These are phyloP conservation scores for Talaromyces liani DNA, from an alignment of 495 filamentous ascomycete genomes.

Conservation along the genomic window DNA sequence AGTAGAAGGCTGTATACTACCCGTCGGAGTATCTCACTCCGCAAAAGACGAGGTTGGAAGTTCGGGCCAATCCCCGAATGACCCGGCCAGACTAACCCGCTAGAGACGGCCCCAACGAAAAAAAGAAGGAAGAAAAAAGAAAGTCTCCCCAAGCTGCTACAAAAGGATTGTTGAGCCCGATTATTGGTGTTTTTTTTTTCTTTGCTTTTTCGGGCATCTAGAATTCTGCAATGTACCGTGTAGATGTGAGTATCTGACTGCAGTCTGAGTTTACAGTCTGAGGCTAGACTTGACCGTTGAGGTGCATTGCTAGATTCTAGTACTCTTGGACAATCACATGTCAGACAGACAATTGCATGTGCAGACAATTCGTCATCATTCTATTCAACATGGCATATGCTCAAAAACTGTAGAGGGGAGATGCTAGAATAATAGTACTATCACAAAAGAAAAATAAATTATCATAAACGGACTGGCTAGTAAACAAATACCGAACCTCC, in stretches of 20 bases:
- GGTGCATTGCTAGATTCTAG: background rate
- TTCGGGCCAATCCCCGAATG: background rate
- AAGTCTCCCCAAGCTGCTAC: background rate
- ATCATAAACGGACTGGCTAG: conserved; percentile 40
- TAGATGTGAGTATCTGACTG: background rate
- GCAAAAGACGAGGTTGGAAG: background rate
- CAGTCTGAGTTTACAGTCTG: background rate
- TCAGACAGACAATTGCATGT: background rate
- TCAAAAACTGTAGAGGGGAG: background rate
- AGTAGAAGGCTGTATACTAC: no score
- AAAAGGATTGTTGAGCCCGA: background rate
- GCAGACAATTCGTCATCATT: background rate
- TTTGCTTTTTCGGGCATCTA: background rate
- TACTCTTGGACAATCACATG: background rate
- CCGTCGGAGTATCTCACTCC: background rate
- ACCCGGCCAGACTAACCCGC: background rate
- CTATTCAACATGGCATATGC: background rate
- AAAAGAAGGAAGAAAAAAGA: background rate
- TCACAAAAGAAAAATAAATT: conserved; percentile 14
- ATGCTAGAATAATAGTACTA: conserved; percentile 12
- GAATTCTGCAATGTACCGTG: background rate
- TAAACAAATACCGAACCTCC: conserved; percentile 22
- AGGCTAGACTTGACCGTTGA: no score
- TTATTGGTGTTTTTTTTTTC: background rate
- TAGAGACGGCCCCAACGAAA: background rate